Conservation (phyloP, 2,329 filamentous ascomycete genomes). For the Sclerotinia sclerotiorum region DNA sequence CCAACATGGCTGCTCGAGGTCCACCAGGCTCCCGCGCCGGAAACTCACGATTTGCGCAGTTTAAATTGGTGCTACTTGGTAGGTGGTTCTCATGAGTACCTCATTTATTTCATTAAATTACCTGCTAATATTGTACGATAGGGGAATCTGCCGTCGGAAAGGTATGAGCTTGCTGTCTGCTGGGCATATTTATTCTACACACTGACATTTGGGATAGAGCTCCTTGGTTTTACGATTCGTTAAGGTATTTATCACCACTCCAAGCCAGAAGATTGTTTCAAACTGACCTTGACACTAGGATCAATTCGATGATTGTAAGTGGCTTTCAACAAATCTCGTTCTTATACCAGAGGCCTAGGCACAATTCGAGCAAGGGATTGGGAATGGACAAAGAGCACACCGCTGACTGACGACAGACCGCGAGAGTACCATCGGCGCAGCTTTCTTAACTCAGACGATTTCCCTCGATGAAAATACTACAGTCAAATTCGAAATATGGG, state of each 20-base stretch:
- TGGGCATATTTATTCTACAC: constrained; percentile 22
- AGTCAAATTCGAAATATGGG: constrained; percentile 99
- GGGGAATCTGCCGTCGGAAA: constrained; percentile 99
- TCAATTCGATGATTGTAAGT: constrained; percentile 80
- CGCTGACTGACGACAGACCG: constrained; percentile 24
- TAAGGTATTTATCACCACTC: constrained; percentile 64
- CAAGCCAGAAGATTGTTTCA: background rate
- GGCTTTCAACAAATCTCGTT: background rate
- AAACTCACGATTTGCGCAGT: constrained; percentile 93
- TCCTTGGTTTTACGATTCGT: constrained; percentile 97
- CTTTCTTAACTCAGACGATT: constrained; percentile 98
- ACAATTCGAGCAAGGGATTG: background rate
- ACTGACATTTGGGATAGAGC: constrained; percentile 58
- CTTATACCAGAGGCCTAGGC: background rate
- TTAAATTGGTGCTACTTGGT: constrained; percentile 98
- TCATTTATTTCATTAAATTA: background rate
- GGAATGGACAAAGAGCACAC: constrained; percentile 13
- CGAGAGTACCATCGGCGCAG: constrained; percentile 60
- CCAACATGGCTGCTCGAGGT: constrained; percentile 80
- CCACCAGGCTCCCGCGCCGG: constrained; percentile 60
- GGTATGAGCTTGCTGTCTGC: constrained; percentile 52
- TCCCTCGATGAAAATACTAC: constrained; percentile 97
- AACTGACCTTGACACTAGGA: constrained; percentile 57
- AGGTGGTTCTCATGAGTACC: constrained; percentile 43
- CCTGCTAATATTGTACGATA: constrained; percentile 49